phyloP scores from a whole-genome alignment of 345 rosid species.

The Eutrema heterophyllum region DNA sequence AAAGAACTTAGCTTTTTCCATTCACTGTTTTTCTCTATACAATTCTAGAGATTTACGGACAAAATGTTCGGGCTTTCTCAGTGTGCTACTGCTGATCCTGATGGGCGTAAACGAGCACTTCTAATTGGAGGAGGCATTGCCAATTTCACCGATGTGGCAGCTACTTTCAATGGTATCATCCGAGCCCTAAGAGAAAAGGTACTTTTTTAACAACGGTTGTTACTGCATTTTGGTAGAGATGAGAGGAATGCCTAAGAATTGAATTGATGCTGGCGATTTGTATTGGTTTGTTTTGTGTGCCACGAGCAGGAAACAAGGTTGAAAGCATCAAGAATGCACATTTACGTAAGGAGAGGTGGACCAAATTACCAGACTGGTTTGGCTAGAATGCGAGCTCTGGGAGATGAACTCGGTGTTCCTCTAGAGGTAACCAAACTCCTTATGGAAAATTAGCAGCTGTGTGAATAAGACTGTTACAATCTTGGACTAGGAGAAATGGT shows the following conservation, averaged over 20 bases:
- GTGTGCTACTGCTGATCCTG: conserved; percentile 94
- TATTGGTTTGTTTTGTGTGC: not conserved
- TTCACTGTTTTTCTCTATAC: not conserved
- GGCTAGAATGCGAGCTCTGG: conserved; percentile 75
- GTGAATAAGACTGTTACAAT: not conserved
- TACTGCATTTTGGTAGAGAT: not conserved
- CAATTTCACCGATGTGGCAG: conserved; percentile 93
- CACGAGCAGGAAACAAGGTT: conserved; percentile 64
- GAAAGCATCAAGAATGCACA: conserved; percentile 90
- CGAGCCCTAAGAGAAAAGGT: conserved; percentile 94
- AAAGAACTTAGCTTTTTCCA: not conserved
- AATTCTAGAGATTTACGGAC: not conserved
- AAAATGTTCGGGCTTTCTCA: conserved; percentile 21
- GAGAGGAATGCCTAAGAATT: not conserved
- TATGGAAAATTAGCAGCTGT: not conserved
- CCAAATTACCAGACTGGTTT: conserved; percentile 91
- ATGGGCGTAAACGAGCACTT: conserved; percentile 90
- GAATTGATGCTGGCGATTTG: not conserved
- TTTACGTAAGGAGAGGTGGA: conserved; percentile 94
- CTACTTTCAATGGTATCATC: conserved; percentile 92
- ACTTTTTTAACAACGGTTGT: not conserved
- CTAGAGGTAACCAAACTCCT: conserved; percentile 58
- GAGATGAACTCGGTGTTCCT: conserved; percentile 83
- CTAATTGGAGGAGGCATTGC: conserved; percentile 98
- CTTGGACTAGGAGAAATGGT: not conserved